These are phyloP conservation scores for Sideroxylon spinosum DNA, from an alignment of 179 eudicot genomes.

Conservation along the genomic window DNA sequence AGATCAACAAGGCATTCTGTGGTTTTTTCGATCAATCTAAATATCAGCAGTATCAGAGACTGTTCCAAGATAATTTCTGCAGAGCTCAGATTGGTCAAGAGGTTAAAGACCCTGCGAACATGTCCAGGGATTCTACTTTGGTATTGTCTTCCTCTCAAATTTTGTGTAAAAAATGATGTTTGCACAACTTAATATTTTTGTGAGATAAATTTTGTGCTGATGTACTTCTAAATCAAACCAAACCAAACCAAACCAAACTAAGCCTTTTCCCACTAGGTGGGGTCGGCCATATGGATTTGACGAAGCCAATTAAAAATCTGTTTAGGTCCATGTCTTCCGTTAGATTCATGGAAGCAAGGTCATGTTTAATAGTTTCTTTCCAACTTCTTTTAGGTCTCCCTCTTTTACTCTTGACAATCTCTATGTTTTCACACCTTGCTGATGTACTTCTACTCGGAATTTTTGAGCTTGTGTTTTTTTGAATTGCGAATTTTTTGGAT, in stretches of 20 bases:
- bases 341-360: no score
- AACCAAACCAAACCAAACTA: no score
- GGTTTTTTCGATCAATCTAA: constrained; percentile 61
- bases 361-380: no score
- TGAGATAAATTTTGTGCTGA: background rate
- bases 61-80: constrained; percentile 21
- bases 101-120: constrained; percentile 21
- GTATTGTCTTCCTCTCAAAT: constrained; percentile 21
- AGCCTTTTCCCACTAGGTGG: no score
- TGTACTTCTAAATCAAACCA: background rate
- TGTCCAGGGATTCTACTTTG: constrained; percentile 26
- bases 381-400: no score
- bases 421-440: no score
- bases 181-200: background rate
- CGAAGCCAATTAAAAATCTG: no score
- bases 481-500: background rate
- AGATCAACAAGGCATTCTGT: constrained; percentile 92
- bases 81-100: constrained; percentile 20
- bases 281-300: no score
- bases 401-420: no score
- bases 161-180: background rate
- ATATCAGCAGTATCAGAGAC: constrained; percentile 33
- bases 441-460: background rate
- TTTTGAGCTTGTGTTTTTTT: background rate
- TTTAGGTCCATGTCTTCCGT: no score